A percentile compares a stretch with the other conserved stretches of the same genome.
phyloP scores from a whole-genome alignment of 768 basidiomycete species.

The Suillus americanus region DNA sequence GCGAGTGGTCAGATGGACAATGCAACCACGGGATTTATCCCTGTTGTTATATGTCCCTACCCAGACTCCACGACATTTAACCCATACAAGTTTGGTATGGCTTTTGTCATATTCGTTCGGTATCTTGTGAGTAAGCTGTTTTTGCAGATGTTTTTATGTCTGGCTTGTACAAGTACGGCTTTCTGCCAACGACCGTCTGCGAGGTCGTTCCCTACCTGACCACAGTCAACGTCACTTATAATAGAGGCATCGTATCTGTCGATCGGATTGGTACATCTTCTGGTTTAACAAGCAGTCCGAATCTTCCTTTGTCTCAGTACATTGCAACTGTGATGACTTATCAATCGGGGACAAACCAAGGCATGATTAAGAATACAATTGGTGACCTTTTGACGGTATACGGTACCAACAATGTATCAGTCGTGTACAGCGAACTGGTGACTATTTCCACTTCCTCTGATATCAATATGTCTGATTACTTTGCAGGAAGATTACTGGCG shows the following conservation, averaged over 20 bases:
- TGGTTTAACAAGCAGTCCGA: background rate
- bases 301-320: background rate
- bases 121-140: slow-evolving; percentile 7
- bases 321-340: slow-evolving; percentile 3
- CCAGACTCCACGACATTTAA: background rate
- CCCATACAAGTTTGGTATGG: slow-evolving; percentile 3
- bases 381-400: slow-evolving; percentile 4
- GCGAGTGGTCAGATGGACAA: background rate
- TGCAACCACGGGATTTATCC: slow-evolving; percentile 2
- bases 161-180: slow-evolving; percentile 15
- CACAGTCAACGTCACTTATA: slow-evolving; percentile 16
- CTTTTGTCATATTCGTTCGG: background rate
- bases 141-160: background rate
- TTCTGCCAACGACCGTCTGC: slow-evolving; percentile 12
- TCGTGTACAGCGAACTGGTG: background rate
- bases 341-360: slow-evolving; percentile 1
- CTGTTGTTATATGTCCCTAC: slow-evolving; percentile 5
- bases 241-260: background rate
- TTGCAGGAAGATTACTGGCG: slow-evolving; percentile 12
- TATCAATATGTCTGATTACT: background rate
- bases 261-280: background rate
- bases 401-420: background rate
- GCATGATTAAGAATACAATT: background rate
- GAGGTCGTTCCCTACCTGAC: slow-evolving; percentile 11
- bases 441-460: background rate